Conservation (phyloP, 2,329 filamentous ascomycete species). For the Botrytis byssoidea region DNA sequence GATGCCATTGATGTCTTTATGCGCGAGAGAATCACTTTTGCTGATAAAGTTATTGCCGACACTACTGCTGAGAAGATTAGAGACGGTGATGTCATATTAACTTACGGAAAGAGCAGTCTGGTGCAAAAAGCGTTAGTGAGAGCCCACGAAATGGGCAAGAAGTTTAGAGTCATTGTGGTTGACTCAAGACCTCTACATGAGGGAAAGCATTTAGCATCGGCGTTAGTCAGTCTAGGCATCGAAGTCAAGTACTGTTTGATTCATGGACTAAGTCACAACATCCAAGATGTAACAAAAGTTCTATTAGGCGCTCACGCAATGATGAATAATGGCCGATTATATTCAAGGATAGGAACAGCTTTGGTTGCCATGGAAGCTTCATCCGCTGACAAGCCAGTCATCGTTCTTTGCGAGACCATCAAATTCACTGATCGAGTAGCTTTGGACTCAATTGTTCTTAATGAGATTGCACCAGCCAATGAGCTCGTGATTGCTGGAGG, state of each 20-base stretch:
- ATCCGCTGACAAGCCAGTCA: conserved; percentile 72
- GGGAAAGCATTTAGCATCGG: conserved; percentile 68
- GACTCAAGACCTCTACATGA: conserved; percentile 73
- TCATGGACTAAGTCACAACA: conserved; percentile 71
- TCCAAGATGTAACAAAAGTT: conserved; percentile 61
- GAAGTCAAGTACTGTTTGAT: conserved; percentile 80
- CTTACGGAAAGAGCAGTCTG: conserved; percentile 81
- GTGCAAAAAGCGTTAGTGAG: conserved; percentile 78
- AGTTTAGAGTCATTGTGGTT: conserved; percentile 80
- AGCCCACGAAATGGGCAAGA: conserved; percentile 67
- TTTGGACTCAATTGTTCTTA: conserved; percentile 88
- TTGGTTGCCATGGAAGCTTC: conserved; percentile 82
- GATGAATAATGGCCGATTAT: conserved; percentile 91
- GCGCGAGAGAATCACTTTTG: conserved; percentile 82
- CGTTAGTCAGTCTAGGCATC: conserved; percentile 65
- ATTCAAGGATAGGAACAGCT: conserved; percentile 83
- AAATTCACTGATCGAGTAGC: conserved; percentile 92
- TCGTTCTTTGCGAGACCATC: conserved; percentile 89
- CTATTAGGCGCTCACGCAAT: conserved; percentile 89
- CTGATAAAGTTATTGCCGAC: conserved; percentile 79
- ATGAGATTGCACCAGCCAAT: conserved; percentile 81
- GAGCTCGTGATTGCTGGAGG: conserved; percentile 50
- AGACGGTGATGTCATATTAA: conserved; percentile 78
- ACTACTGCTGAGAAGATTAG: conserved; percentile 74
- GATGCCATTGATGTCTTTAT: conserved; percentile 87